Evolutionary conservation across 176 grass and related monocot species (phyloP), one percentile per base, ranked within the genome.

Genomic region (Otatea glauca): DNA sequence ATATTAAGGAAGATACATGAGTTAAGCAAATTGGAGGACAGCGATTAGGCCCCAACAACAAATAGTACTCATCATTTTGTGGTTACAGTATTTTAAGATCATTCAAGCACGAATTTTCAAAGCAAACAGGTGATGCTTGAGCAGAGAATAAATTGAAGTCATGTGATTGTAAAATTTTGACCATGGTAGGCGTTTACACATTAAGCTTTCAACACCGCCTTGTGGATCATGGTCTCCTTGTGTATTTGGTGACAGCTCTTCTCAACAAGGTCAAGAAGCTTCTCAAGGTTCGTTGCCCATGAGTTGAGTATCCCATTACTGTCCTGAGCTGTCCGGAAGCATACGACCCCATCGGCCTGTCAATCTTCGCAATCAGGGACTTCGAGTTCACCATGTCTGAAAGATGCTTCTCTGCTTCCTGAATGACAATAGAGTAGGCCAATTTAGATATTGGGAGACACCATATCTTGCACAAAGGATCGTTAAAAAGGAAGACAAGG

Each of bases 211-310:
- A 98, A 47, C 35, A 89, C 93, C 0, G 79, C 96, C 88, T 98
- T 98, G 72, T 95, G 96, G 63, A 95, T 91, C 96, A 98, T 98
- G 0, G 89, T 98, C 70, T 98, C 96, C 85, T 98, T 98, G 74
- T 98, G 93, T n/a, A n/a, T n/a, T 68, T 98, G 96, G 59, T 98
- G 96, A 29, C 96, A 98, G 58, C 93, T 98, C 62, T 98, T 98
- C 83, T 95, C 93, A 0, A 98, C 96, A 2, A 95, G 93, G 48
- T 98, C 96, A 0, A 98, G n/a, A 54, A 95, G 93, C 74, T 98
- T 95, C 88, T 98, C 93, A 5, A n/a, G n/a, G 85, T 95, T 98
- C 0, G 77, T 73, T 0, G 96, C 91, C 96, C 96, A 98, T 14
- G 91, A 93, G 82, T 98, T 95, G n/a, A 98, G 86, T 25, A 85